A percentile compares a stretch with the other conserved stretches of the same genome.
Evolutionary conservation across 176 grass and related monocot genomes (phyloP).

Genomic region (Carex littledalei): DNA sequence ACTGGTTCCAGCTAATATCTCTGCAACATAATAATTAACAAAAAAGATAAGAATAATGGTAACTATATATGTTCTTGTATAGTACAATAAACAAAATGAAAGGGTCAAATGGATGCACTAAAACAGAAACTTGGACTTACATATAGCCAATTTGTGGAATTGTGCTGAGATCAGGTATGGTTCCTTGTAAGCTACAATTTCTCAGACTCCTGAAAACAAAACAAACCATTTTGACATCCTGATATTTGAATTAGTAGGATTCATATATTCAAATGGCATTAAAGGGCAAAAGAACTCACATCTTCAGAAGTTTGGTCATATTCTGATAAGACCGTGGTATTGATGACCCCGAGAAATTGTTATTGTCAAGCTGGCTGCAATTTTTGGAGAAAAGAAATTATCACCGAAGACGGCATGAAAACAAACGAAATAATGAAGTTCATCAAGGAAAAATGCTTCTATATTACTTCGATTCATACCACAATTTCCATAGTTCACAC

Average conservation of each 20-base stretch:
- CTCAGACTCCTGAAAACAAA: constrained; percentile 80
- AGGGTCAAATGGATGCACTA: neutral
- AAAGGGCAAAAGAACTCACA: constrained; percentile 50
- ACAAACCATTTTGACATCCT: constrained; percentile 12
- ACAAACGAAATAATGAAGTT: neutral
- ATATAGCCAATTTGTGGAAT: constrained; percentile 71
- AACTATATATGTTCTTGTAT: neutral
- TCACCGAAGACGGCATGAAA: neutral
- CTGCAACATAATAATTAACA: constrained; percentile 50
- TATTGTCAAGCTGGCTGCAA: constrained; percentile 92
- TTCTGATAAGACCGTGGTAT: constrained; percentile 64
- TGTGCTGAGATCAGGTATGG: constrained; percentile 71
- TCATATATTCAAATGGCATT: constrained; percentile 17
- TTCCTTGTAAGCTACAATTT: constrained; percentile 86
- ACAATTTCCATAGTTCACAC: too few relatives aligned
- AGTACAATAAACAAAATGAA: constrained; percentile 3
- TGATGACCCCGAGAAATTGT: constrained; percentile 81
- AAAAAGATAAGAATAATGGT: neutral
- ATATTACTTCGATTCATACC: neutral
- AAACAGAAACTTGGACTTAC: constrained; percentile 43
- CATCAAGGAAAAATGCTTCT: neutral
- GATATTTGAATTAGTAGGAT: constrained; percentile 2
- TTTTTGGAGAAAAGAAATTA: neutral
- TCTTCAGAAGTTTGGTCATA: constrained; percentile 64
- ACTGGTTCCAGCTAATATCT: constrained; percentile 87